A percentile compares a stretch with the other conserved stretches of the same genome.
These are phyloP conservation scores for Magnusiomyces ingens DNA, from an alignment of 1,139 yeast species.

Conservation along the genomic window DNA sequence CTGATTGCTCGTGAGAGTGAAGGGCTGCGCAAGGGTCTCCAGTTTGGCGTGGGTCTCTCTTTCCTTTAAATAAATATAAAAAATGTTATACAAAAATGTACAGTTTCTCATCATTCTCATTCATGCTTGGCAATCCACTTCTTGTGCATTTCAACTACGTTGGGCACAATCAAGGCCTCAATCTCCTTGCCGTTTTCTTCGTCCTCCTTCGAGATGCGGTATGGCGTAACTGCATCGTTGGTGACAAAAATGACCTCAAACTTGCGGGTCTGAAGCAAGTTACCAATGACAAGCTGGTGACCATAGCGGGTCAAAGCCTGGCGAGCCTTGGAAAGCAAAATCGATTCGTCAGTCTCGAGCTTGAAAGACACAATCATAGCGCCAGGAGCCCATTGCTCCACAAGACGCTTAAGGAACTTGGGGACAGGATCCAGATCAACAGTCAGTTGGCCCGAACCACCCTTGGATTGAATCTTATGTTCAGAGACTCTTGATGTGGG, in stretches of 20 bases:
- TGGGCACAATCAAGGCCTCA: constrained; percentile 72
- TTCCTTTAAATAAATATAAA: constrained; percentile 47
- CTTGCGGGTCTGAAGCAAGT: constrained; percentile 82
- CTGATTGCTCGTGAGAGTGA: constrained; percentile 59
- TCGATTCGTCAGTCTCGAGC: constrained; percentile 74
- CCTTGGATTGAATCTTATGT: constrained; percentile 85
- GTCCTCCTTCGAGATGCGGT: constrained; percentile 42
- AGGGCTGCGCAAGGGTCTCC: constrained; percentile 72
- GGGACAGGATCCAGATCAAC: constrained; percentile 95
- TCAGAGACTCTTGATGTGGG: constrained; percentile 82
- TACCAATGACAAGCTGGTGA: constrained; percentile 94
- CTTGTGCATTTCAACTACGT: constrained; percentile 55
- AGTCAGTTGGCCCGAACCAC: constrained; percentile 59
- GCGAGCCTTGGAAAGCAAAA: constrained; percentile 67
- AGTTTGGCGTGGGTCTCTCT: constrained; percentile 86
- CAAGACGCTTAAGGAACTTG: constrained; percentile 72
- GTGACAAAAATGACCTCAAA: constrained; percentile 82
- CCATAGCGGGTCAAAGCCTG: constrained; percentile 77
- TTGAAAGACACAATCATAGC: constrained; percentile 95
- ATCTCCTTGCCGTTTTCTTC: constrained; percentile 45
- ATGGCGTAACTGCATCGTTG: constrained; percentile 44
- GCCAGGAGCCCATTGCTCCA: constrained; percentile 89
- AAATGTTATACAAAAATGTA: background rate
- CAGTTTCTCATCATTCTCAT: background rate
- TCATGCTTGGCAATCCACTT: constrained; percentile 43